These are phyloP conservation scores for Sphaerosporella brunnea DNA, from an alignment of 495 filamentous ascomycete genomes.

Conservation along the genomic window DNA sequence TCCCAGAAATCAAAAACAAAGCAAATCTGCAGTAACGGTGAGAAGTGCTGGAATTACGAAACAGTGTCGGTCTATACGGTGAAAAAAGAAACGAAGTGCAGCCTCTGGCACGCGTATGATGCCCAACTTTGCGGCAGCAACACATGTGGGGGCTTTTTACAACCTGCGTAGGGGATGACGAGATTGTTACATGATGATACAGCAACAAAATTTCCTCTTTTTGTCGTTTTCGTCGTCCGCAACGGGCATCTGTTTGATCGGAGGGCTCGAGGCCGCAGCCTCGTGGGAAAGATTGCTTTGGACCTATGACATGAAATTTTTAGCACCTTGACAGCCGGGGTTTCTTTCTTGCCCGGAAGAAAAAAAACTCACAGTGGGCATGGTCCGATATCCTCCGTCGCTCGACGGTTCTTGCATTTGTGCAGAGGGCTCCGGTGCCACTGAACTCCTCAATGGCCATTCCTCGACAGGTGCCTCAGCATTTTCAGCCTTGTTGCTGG, in stretches of 20 bases:
- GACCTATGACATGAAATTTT: slow-evolving; percentile 1
- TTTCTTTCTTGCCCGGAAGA: too few relatives aligned
- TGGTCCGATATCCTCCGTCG: slow-evolving; percentile 20
- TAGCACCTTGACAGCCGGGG: too few relatives aligned
- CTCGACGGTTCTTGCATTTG: background rate
- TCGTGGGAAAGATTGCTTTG: background rate
- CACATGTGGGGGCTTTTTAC: background rate
- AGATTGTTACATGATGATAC: slow-evolving; percentile 7
- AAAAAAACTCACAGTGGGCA: slow-evolving; percentile 21
- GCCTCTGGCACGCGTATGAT: background rate
- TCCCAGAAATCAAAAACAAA: background rate
- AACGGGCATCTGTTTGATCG: background rate
- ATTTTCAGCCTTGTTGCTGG: slow-evolving; percentile 7
- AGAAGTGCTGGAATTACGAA: background rate
- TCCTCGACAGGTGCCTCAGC: slow-evolving; percentile 7
- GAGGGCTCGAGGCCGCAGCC: background rate
- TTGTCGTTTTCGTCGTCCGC: slow-evolving; percentile 3
- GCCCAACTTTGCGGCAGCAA: background rate
- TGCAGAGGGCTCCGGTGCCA: slow-evolving; percentile 6
- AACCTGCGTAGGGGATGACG: too few relatives aligned
- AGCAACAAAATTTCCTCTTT: slow-evolving; percentile 10
- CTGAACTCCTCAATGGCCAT: slow-evolving; percentile 22
- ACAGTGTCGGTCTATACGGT: background rate
- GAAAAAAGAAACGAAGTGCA: slow-evolving; percentile 1
- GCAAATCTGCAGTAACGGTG: background rate